Base-by-base conservation (phyloP, 371 early-diverging fungal species). In the Blakeslea trispora region DNA sequence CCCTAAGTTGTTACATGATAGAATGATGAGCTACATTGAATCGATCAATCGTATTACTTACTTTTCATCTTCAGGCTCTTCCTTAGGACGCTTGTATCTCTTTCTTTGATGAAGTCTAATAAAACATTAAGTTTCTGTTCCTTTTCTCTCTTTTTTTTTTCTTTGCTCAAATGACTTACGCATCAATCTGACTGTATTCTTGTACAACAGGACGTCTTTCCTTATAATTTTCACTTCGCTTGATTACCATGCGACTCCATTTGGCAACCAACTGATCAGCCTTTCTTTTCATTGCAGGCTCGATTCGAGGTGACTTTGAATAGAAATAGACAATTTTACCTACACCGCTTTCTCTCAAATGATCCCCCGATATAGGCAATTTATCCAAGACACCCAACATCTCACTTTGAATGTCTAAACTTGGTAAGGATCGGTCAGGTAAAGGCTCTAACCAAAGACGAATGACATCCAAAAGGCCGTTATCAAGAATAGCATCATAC, bases 381-480 rank as follows among this genome's bases (percentile, higher is more conserved):
- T 86, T 85, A 23, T 74, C 75, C 55, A 99, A 71, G 5, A 88
- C 66, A 19, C 84, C 83, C 15, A 99, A 69, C 81, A 99, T 79
- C 28, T 84, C 84, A 56, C 76, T 83, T 67, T 95, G 98, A 54
- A 99, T 90, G 60, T 95, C 94, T 55, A 95, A 79, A 66, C 85
- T 90, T 7, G 99, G 99, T 62, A 99, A 74, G 3, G 96, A 90
- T 11, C 92, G 90, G 73, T 99, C 99, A 34, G 93, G 89, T 24
- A 98, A 77, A 23, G 99, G 99, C 67, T 98, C 99, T 22, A 99
- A 81, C 99, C 99, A 99, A 21, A 87, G 65, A 53, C 87, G 88
- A 59, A 99, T 89, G 15, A 88, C 84, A 32, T 89, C 89, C 53
- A 99, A 75, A 17, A 99, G 85, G 49, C 90, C 87, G 60, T 90